phyloP scores from a whole-genome alignment of 768 basidiomycete genomes.

The Royoungia palumana region DNA sequence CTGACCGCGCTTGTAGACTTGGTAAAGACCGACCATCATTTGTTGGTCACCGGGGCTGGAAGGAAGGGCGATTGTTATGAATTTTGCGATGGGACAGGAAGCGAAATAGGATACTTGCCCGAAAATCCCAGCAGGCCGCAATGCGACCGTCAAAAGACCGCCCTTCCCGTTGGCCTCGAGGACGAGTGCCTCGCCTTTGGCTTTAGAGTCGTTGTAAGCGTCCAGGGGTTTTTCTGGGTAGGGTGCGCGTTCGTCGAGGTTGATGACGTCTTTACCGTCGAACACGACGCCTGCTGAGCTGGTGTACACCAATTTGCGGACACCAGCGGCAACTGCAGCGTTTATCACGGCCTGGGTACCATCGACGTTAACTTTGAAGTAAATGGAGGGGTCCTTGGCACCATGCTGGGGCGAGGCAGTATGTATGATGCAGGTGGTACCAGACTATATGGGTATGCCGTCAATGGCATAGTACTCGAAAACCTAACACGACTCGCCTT shows the following conservation, averaged over 20 bases:
- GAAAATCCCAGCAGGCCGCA: slow-evolving; percentile 93
- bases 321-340: slow-evolving; percentile 67
- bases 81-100: neutral
- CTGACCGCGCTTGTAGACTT: slow-evolving; percentile 76
- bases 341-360: slow-evolving; percentile 85
- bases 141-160: slow-evolving; percentile 82
- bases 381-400: slow-evolving; percentile 63
- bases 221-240: slow-evolving; percentile 75
- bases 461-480: neutral
- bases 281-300: slow-evolving; percentile 90
- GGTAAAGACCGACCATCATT: slow-evolving; percentile 71
- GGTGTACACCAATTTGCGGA: slow-evolving; percentile 90
- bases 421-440: slow-evolving; percentile 89
- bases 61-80: neutral
- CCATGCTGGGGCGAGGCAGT: slow-evolving; percentile 85
- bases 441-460: slow-evolving; percentile 45
- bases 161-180: slow-evolving; percentile 82
- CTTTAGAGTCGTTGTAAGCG: slow-evolving; percentile 93
- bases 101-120: slow-evolving; percentile 52
- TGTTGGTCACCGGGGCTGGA: slow-evolving; percentile 88
- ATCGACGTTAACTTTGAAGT: slow-evolving; percentile 91
- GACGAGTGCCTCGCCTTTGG: slow-evolving; percentile 79
- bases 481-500: slow-evolving; percentile 47
- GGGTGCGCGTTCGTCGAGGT: slow-evolving; percentile 84
- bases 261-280: slow-evolving; percentile 74